Conservation (phyloP, 805 yeast genomes). For the Saccharomycopsis sp. region DNA sequence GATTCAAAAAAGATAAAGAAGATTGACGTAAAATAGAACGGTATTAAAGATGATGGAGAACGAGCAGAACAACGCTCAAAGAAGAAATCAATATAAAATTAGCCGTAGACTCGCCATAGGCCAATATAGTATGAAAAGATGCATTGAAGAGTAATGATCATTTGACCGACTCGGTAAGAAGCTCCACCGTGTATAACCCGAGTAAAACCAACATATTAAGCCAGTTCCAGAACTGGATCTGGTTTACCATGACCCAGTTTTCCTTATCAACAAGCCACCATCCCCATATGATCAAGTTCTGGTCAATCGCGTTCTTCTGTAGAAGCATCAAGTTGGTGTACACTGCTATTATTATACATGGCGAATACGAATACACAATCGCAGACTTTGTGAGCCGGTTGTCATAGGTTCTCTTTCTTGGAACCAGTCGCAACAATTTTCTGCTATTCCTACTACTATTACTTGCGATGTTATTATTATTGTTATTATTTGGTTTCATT, state of each 20-base stretch:
- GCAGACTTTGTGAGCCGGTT: slow-evolving; percentile 30
- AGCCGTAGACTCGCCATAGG: too few species aligned
- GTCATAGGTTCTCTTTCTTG: background rate
- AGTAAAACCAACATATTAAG: slow-evolving; percentile 78
- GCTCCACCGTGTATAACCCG: slow-evolving; percentile 72
- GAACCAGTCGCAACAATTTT: slow-evolving; percentile 2
- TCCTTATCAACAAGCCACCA: slow-evolving; percentile 33
- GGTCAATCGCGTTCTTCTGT: slow-evolving; percentile 69
- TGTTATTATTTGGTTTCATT: background rate
- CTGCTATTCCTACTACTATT: too few species aligned
- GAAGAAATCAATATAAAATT: too few species aligned
- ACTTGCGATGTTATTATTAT: background rate
- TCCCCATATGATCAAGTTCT: slow-evolving; percentile 56
- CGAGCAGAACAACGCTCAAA: too few species aligned
- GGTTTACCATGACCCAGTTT: slow-evolving; percentile 37
- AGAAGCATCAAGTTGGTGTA: slow-evolving; percentile 92
- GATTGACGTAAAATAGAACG: too few species aligned
- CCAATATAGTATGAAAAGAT: too few species aligned
- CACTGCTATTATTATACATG: slow-evolving; percentile 89
- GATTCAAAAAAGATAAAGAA: too few species aligned
- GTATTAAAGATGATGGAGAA: too few species aligned
- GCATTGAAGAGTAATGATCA: too few species aligned
- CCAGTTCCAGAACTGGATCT: slow-evolving; percentile 99
- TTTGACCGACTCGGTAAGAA: slow-evolving; percentile 33
- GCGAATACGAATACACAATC: slow-evolving; percentile 80